Conservation (phyloP, 768 basidiomycete genomes). For the Phylloporus rhodoxanthus region DNA sequence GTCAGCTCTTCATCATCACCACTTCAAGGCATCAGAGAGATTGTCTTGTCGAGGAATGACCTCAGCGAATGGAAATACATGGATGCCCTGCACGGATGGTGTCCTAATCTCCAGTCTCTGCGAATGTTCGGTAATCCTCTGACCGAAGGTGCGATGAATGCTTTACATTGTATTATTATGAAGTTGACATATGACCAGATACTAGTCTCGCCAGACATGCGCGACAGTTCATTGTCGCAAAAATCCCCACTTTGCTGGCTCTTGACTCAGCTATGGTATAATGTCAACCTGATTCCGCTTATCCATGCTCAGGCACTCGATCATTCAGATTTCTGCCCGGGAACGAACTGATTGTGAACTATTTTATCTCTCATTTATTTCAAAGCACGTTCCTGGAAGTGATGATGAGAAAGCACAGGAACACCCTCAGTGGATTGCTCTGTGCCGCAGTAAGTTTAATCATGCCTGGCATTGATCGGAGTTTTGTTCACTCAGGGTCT, state of each 20-base stretch:
- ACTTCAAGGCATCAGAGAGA: constrained; percentile 42
- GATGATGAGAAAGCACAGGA: constrained; percentile 40
- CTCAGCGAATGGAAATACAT: constrained; percentile 56
- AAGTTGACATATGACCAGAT: constrained; percentile 26
- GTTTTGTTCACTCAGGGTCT: neutral
- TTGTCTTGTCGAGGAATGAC: constrained; percentile 60
- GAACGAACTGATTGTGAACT: constrained; percentile 80
- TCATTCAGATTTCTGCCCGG: constrained; percentile 52
- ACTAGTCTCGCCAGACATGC: constrained; percentile 33
- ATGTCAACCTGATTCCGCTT: constrained; percentile 3
- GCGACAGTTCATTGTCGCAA: constrained; percentile 62
- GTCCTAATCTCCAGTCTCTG: constrained; percentile 58
- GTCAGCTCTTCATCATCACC: constrained; percentile 13
- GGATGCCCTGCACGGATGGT: constrained; percentile 63
- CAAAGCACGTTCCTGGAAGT: constrained; percentile 37
- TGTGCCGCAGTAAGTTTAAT: constrained; percentile 52
- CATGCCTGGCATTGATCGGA: neutral
- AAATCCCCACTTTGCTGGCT: constrained; percentile 51
- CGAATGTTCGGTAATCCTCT: constrained; percentile 62
- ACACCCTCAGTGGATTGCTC: constrained; percentile 61
- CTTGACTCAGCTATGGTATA: constrained; percentile 65
- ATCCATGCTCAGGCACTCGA: constrained; percentile 7
- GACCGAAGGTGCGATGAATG: constrained; percentile 40
- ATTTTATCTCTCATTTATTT: constrained; percentile 70
- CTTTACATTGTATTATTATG: neutral